These are phyloP conservation scores for Kwoniella heveanensis DNA, from an alignment of 768 basidiomycete species.

Conservation along the genomic window DNA sequence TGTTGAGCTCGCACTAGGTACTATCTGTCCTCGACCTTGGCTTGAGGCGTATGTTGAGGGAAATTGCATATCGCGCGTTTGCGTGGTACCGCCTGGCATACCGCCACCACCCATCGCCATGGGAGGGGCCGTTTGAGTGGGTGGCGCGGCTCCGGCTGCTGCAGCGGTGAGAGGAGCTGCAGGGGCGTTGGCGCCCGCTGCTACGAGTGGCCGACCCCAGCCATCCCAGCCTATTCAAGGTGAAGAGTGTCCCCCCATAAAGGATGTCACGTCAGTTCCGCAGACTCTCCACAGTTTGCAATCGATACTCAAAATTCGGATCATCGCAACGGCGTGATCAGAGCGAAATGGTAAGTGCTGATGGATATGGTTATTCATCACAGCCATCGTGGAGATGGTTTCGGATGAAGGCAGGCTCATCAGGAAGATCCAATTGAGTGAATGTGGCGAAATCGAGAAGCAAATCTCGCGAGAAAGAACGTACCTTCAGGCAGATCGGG, in stretches of 20 bases:
- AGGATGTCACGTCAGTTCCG: no score
- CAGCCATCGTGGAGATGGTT: no score
- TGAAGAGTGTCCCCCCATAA: no score
- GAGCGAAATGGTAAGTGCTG: no score
- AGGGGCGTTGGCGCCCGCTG: conserved; percentile 5
- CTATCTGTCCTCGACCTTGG: background rate
- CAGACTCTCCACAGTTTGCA: no score
- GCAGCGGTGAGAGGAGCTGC: conserved; percentile 5
- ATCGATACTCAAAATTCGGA: no score
- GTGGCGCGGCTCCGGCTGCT: conserved; percentile 1
- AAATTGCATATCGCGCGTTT: conserved; percentile 36
- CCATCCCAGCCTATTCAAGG: conserved; percentile 50
- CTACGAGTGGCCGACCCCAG: conserved; percentile 48
- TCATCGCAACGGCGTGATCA: no score
- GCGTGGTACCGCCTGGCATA: conserved; percentile 1
- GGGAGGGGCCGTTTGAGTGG: background rate
- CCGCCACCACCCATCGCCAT: background rate
- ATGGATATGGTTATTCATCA: no score
- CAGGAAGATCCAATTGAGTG: no score
- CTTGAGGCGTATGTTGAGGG: conserved; percentile 4
- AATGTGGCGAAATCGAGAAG: no score
- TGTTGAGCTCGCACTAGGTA: background rate
- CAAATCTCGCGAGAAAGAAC: background rate
- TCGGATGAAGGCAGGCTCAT: no score
- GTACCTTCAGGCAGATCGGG: conserved; percentile 48